Conservation (phyloP, 2,329 filamentous ascomycete genomes). For the Metarhizium album region DNA sequence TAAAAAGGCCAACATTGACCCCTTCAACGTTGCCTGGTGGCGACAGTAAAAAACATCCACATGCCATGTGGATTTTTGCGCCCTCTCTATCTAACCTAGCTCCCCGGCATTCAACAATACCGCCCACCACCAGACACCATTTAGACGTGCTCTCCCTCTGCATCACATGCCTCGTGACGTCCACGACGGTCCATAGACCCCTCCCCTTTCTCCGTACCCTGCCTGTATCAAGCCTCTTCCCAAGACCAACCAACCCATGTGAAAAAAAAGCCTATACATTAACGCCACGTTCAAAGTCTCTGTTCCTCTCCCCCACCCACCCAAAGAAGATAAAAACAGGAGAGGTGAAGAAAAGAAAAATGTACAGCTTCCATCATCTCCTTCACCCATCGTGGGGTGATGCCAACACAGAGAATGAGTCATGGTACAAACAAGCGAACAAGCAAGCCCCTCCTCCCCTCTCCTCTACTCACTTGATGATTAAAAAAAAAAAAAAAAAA, state of each 20-base stretch:
- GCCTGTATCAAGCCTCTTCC: background rate
- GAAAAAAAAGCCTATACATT: background rate
- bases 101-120: background rate
- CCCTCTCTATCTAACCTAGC: background rate
- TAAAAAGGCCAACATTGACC: no score
- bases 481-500: background rate
- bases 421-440: conserved; percentile 5
- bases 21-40: no score
- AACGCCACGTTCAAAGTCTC: conserved; percentile 2
- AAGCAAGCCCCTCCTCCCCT: background rate
- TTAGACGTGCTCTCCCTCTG: background rate
- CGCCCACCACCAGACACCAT: background rate
- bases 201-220: background rate
- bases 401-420: background rate
- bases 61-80: background rate
- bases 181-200: background rate
- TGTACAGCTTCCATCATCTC: conserved; percentile 1
- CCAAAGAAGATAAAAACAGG: background rate
- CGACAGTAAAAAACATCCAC: background rate
- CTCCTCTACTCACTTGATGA: no score
- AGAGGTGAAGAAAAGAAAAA: background rate
- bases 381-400: background rate
- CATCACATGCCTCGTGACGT: background rate
- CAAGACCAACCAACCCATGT: background rate
- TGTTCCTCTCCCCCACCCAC: background rate